Base-by-base conservation (phyloP, 176 grass and related monocot species). In the Carex pumila region DNA sequence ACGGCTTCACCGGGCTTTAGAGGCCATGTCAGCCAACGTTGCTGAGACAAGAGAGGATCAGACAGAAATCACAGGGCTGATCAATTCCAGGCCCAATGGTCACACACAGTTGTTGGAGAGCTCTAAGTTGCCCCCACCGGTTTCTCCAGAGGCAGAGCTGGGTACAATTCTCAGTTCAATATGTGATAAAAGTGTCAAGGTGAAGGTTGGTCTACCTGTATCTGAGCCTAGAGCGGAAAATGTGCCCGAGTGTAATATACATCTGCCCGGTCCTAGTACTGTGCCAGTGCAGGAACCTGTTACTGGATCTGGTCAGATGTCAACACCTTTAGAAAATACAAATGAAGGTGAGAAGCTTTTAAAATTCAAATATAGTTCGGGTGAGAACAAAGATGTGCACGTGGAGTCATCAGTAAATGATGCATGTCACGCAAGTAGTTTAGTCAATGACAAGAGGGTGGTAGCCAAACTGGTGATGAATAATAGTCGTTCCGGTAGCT, bases 21-120 rank as follows among this genome's bases (percentile, higher is more conserved):
- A 98, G 84, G 95, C 95, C 81, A 98, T 98, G 92, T 98, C 92
- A 84, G 95, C 91, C 79, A 93, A 98, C 91, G 88, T 85, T 70
- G 87, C 84, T 68, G 90, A 91, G 85, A 85, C 81, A 84, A 85
- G 55, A 19, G 69, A 84, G 88, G 87, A 86, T 60, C 32, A 14
- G 19, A 61, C 75, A 39, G 88, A 94, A 86, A 85, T 69, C 57
- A 70, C 85, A 71, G 81, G 78, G 49, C 54, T 79, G 56, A 73
- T 86, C 4, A 83, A 89, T 32, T 65, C 81, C 62, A 79, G 66
- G 15, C 52, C 62, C 49, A 89, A 91, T 85, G 70, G 45, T 32
- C 84, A 61, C 11, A 43, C 79, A 78, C 52, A 78, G 18, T 43
- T 54, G 7, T 66, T 83, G 49, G 61, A 69, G 43, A 83, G 62